Evolutionary conservation across 2,329 filamentous ascomycete genomes (phyloP).

Genomic region (Emydomyces testavorans): DNA sequence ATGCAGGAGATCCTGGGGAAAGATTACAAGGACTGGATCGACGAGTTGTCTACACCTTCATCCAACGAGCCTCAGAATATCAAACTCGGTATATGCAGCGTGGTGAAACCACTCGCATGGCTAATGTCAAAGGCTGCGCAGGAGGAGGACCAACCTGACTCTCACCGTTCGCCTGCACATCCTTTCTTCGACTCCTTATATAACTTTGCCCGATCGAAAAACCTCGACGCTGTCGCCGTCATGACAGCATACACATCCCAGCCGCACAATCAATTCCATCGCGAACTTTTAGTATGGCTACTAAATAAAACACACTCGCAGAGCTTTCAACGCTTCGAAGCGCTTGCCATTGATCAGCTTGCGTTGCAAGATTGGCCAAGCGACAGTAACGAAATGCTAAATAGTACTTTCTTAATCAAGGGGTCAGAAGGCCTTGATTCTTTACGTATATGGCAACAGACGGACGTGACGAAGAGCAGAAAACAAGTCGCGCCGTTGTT

Average conservation of each 20-base stretch:
- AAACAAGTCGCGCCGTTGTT: constrained; percentile 53
- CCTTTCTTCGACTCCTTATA: constrained; percentile 34
- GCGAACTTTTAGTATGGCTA: constrained; percentile 42
- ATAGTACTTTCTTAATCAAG: constrained; percentile 11
- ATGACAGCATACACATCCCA: constrained; percentile 47
- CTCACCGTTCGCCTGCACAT: background rate
- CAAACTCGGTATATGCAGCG: constrained; percentile 47
- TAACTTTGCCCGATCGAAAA: constrained; percentile 36
- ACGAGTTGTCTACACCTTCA: constrained; percentile 21
- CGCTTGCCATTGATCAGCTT: constrained; percentile 35
- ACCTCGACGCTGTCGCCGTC: constrained; percentile 44
- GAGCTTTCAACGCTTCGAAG: constrained; percentile 38
- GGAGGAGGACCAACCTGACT: background rate
- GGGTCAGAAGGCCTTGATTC: constrained; percentile 19
- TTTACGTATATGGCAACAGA: constrained; percentile 46
- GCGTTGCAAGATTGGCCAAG: constrained; percentile 26
- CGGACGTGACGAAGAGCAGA: constrained; percentile 46
- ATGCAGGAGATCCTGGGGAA: constrained; percentile 48
- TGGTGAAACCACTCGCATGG: constrained; percentile 47
- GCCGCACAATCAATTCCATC: constrained; percentile 35
- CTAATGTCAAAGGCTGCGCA: constrained; percentile 39
- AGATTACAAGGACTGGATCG: constrained; percentile 54
- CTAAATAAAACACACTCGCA: constrained; percentile 33
- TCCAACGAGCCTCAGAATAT: constrained; percentile 17
- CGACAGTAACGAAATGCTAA: constrained; percentile 14